Percentiles rank a stretch among this genome's conserved stretches.
Conservation (phyloP, 2,329 filamentous ascomycete species). For the Triangularia setosa region DNA sequence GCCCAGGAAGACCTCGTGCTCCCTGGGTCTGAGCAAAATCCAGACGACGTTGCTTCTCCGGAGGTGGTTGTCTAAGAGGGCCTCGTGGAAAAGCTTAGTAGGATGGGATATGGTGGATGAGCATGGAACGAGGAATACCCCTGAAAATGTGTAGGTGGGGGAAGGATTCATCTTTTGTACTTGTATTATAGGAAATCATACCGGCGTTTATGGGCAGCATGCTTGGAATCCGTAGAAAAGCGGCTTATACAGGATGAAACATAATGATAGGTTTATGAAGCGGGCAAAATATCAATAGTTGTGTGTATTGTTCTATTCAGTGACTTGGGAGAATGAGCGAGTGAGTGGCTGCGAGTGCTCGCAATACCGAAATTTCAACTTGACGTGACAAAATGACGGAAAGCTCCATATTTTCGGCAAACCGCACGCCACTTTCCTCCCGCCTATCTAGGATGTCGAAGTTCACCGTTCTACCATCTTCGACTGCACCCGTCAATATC, state of each 20-base stretch:
- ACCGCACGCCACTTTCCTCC: neutral
- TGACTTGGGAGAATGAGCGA: no score
- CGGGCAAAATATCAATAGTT: neutral
- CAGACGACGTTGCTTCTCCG: slow-evolving; percentile 15
- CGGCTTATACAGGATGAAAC: neutral
- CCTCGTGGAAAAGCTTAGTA: neutral
- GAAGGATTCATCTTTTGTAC: neutral
- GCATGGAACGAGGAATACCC: slow-evolving; percentile 2
- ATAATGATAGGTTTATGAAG: neutral
- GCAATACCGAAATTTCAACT: neutral
- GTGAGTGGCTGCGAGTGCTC: no score
- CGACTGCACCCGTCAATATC: slow-evolving; percentile 14
- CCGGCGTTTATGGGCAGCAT: slow-evolving; percentile 7
- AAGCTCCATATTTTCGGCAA: neutral
- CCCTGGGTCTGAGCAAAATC: slow-evolving; percentile 45
- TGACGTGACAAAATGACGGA: neutral
- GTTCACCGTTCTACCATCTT: neutral
- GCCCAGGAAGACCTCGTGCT: slow-evolving; percentile 69
- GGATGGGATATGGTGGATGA: neutral
- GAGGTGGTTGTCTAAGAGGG: slow-evolving; percentile 24
- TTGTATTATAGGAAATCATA: slow-evolving; percentile 10
- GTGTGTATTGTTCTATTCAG: neutral
- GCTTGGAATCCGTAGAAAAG: neutral
- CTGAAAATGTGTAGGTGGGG: neutral
- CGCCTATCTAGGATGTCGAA: neutral